Base-by-base conservation (phyloP, 2,329 filamentous ascomycete genomes). In the Cryphonectria naterciae region DNA sequence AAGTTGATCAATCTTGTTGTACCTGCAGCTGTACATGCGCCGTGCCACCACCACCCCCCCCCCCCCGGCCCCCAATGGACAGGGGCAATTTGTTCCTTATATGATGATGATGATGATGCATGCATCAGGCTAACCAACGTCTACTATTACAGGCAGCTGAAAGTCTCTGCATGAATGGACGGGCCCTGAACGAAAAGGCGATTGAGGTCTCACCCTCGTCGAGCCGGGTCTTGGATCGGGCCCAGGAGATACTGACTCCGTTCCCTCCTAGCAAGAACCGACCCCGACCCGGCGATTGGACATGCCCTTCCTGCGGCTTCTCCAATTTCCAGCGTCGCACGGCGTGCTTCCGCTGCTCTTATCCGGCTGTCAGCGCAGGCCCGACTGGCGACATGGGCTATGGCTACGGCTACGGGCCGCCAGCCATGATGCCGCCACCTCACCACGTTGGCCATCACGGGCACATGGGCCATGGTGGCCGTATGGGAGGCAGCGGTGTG, bases 221-320 rank as follows among this genome's bases (percentile, higher is more conserved):
- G n/a, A 97, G 93, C 83, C 92, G 96, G 71, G 96, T 99, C 67
- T 89, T 99, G 71, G 96, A 99, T 82, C 92, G 95, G 76, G 96
- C 96, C 69, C 93, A 95, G 71, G 96, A 98, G 76, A 98, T 99
- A 74, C 88, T 99, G 68, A 98, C 95, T 0, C 95, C 96, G 0
- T 99, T 99, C 86, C 96, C 96, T 67, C 96, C 96, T 0, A 98
- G 95, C 84, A 99, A 99, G 88, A 99, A 99, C 83, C 91, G 96
- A 60, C 96, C 96, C 73, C 92, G 96, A 70, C 96, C 96, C 54
- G 96, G 96, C 80, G 96, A 99, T 83, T 99, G 96, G 96, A 98
- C 95, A 72, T 99, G 96, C 85, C 96, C 96, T 62, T 98, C 95
- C 67, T 99, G 96, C 79, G 96, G 96, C 73, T 99, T 99, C 85